phyloP scores from a whole-genome alignment of 345 rosid species.

The Aquilaria sinensis region DNA sequence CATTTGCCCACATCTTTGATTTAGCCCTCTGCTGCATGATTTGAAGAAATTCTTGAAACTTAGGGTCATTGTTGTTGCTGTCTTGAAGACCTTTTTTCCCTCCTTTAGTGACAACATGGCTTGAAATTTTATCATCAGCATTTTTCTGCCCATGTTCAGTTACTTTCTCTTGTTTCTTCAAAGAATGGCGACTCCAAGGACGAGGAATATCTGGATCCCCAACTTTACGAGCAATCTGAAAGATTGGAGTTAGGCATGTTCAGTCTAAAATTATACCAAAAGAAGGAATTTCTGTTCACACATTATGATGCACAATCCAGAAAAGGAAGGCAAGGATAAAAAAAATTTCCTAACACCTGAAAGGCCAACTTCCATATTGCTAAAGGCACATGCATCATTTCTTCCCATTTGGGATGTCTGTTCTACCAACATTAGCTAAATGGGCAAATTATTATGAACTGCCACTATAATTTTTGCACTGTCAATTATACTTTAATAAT shows the following conservation, averaged over 20 bases:
- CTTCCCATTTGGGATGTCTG: no score
- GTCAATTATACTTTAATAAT: background rate
- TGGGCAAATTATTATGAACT: no score
- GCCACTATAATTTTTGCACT: background rate
- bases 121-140: no score
- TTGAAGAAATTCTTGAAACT: constrained; percentile 67
- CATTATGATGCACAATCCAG: background rate
- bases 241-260: constrained; percentile 2
- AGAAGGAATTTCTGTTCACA: background rate
- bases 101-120: constrained; percentile 17
- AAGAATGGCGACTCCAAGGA: constrained; percentile 83
- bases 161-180: constrained; percentile 34
- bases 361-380: no score
- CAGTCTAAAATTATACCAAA: background rate
- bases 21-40: constrained; percentile 69
- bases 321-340: background rate
- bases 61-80: constrained; percentile 37
- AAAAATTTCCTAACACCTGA: background rate
- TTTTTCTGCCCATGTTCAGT: constrained; percentile 15
- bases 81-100: constrained; percentile 27
- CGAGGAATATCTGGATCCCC: constrained; percentile 67
- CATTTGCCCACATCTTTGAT: constrained; percentile 82
- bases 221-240: constrained; percentile 64
- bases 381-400: no score
- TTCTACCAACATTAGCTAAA: no score